Evolutionary conservation across 2,329 filamentous ascomycete species (phyloP).

Genomic region (Trichophyton mentagrophytes): DNA sequence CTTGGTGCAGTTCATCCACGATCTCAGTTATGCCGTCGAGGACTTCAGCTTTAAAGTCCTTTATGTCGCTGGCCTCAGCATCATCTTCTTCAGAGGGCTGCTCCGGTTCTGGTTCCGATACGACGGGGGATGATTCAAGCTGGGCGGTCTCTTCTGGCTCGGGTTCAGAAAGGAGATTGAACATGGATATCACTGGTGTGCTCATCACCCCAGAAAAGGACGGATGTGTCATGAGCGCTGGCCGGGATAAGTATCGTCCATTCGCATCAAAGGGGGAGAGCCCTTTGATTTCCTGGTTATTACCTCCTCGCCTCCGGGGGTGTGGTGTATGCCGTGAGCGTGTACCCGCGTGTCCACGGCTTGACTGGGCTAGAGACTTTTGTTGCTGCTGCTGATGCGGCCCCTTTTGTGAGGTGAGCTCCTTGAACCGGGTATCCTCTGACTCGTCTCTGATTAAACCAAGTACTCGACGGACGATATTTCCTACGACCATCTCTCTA

Average conservation of each 20-base stretch:
- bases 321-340: background rate
- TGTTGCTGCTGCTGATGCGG: background rate
- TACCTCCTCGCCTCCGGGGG: background rate
- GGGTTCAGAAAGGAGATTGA: slow-evolving; percentile 68
- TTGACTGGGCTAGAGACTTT: background rate
- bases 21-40: slow-evolving; percentile 92
- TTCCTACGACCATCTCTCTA: slow-evolving; percentile 81
- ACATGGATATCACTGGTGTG: slow-evolving; percentile 58
- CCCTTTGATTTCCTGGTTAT: background rate
- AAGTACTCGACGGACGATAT: slow-evolving; percentile 81
- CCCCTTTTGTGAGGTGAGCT: slow-evolving; percentile 33
- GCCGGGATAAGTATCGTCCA: slow-evolving; percentile 35
- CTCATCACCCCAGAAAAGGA: slow-evolving; percentile 25
- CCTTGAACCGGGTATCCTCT: slow-evolving; percentile 61
- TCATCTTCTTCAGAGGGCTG: slow-evolving; percentile 12
- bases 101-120: slow-evolving; percentile 14
- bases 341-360: background rate
- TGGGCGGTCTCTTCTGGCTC: slow-evolving; percentile 34
- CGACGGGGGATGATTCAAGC: slow-evolving; percentile 26
- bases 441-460: slow-evolving; percentile 86
- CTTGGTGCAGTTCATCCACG: slow-evolving; percentile 84
- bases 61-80: slow-evolving; percentile 22
- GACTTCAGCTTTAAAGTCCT: slow-evolving; percentile 77
- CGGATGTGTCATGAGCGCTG: slow-evolving; percentile 28
- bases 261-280: slow-evolving; percentile 8